Evolutionary conservation across 495 filamentous ascomycete species (phyloP).

Genomic region (Evernia prunastri): DNA sequence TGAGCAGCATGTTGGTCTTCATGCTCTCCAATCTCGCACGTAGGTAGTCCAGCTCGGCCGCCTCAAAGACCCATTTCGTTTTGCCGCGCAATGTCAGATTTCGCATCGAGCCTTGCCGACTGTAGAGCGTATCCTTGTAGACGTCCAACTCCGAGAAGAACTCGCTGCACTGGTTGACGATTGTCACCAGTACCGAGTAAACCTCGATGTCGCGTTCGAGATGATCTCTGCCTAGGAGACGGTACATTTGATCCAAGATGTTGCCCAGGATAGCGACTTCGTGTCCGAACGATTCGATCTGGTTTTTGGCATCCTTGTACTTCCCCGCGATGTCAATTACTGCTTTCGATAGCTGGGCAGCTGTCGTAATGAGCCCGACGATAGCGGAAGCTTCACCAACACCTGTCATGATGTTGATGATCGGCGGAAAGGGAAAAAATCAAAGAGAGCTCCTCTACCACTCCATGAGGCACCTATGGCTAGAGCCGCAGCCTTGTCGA

Average conservation of each 20-base stretch:
- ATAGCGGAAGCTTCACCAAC: constrained; percentile 8
- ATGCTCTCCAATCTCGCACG: constrained; percentile 12
- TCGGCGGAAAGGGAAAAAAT: too few relatives aligned
- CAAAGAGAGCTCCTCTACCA: too few relatives aligned
- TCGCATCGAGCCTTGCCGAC: not conserved
- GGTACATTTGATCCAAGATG: constrained; percentile 5
- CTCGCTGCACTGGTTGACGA: constrained; percentile 4
- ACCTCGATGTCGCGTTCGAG: not conserved
- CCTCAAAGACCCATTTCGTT: constrained; percentile 10
- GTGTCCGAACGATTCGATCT: constrained; percentile 9
- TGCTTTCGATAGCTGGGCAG: constrained; percentile 12
- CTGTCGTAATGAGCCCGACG: constrained; percentile 1
- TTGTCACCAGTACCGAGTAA: not conserved
- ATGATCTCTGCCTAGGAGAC: not conserved
- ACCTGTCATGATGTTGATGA: not conserved
- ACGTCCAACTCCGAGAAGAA: constrained; percentile 7
- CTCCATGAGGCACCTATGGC: too few relatives aligned
- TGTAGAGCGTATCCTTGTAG: constrained; percentile 11
- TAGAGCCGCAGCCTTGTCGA: too few relatives aligned
- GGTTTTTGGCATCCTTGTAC: constrained; percentile 14
- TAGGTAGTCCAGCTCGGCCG: constrained; percentile 10
- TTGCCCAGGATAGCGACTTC: constrained; percentile 10
- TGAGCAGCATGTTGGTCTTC: constrained; percentile 9
- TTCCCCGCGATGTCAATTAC: constrained; percentile 9
- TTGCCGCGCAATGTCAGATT: constrained; percentile 2